A percentile compares a stretch with the other conserved stretches of the same genome.
phyloP scores from a whole-genome alignment of 306 rosid species.

The Abrus precatorius region DNA sequence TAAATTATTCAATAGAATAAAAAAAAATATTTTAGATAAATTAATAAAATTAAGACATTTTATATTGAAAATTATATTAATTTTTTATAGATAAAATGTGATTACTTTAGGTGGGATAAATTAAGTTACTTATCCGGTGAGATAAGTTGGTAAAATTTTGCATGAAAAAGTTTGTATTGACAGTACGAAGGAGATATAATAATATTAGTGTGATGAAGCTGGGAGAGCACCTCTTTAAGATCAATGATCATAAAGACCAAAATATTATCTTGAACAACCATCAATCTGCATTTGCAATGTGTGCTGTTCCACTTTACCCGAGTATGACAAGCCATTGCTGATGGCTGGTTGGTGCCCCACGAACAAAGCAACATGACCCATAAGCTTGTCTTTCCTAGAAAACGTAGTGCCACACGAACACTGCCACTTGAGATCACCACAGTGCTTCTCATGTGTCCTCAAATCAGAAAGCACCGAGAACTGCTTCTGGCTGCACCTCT shows the following conservation, averaged over 20 bases:
- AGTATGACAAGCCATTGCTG: conserved; percentile 22
- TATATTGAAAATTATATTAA: too few species aligned
- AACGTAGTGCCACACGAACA: conserved; percentile 95
- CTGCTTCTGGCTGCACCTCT: conserved; percentile 82
- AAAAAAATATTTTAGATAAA: too few species aligned
- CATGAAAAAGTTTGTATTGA: too few species aligned
- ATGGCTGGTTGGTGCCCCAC: conserved; percentile 68
- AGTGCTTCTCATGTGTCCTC: conserved; percentile 94
- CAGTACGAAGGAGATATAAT: neutral
- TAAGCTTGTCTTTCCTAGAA: conserved; percentile 94
- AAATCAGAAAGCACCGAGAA: conserved; percentile 93
- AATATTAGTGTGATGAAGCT: conserved; percentile 1
- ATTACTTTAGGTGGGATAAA: too few species aligned
- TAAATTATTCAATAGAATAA: neutral
- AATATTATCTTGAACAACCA: conserved; percentile 28
- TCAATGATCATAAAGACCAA: neutral
- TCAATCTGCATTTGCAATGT: conserved; percentile 32
- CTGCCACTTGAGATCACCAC: conserved; percentile 88
- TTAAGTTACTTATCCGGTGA: too few species aligned
- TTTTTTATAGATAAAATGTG: too few species aligned
- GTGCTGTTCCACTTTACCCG: conserved; percentile 37
- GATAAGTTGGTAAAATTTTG: too few species aligned
- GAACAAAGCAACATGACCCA: conserved; percentile 89
- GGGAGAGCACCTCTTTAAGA: conserved; percentile 15
- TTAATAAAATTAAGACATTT: too few species aligned